These are phyloP conservation scores for Colletotrichum higginsianum DNA, from an alignment of 2,329 filamentous ascomycete species.

Conservation along the genomic window DNA sequence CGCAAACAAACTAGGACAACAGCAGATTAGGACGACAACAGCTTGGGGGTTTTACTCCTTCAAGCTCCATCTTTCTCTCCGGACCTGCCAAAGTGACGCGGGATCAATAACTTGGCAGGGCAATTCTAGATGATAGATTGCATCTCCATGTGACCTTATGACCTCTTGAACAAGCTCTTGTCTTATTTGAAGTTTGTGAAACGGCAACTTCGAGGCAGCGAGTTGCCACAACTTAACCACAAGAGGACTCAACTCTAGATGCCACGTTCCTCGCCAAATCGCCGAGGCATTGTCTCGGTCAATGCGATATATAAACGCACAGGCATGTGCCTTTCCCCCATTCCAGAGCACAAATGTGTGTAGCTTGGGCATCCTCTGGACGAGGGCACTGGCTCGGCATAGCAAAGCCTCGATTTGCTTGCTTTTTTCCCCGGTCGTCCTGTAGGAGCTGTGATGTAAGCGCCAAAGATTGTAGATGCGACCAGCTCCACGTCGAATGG, in stretches of 20 bases:
- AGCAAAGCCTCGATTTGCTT: not conserved
- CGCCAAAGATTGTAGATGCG: not conserved
- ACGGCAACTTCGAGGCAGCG: not conserved
- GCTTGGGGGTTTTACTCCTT: not conserved
- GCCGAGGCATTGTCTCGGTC: not conserved
- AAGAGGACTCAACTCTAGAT: not conserved
- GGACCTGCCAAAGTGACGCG: not conserved
- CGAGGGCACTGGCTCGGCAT: not conserved
- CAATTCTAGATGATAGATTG: not conserved
- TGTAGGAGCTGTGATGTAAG: not conserved
- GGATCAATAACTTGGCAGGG: not conserved
- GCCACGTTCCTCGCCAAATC: not conserved
- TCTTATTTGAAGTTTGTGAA: too few species aligned
- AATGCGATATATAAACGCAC: not conserved
- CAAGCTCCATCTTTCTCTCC: not conserved
- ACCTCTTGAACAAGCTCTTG: not conserved
- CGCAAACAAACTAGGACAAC: too few species aligned
- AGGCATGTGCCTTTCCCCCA: not conserved
- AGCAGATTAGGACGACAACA: too few species aligned
- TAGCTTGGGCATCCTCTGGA: not conserved
- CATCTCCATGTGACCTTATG: not conserved
- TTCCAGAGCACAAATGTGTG: not conserved
- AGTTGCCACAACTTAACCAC: not conserved
- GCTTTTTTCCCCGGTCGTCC: not conserved
- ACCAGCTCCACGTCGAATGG: not conserved